phyloP scores from a whole-genome alignment of 2,329 filamentous ascomycete genomes.

The Monilinia laxa region DNA sequence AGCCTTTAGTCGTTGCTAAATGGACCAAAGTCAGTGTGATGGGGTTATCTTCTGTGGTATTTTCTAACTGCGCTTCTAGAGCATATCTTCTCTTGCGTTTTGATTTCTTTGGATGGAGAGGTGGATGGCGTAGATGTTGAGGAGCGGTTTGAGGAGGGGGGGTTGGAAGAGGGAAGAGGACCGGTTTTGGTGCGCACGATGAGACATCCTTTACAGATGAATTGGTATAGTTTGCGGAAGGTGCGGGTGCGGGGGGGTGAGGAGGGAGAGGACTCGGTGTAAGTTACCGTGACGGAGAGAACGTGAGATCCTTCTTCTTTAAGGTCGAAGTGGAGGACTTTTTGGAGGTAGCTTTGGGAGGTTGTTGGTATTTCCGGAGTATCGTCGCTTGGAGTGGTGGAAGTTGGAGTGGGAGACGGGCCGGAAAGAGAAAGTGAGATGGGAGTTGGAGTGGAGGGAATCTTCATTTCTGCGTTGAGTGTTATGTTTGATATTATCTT shows the following conservation, averaged over 20 bases:
- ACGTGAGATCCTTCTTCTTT: slow-evolving; percentile 95
- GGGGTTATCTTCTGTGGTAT: slow-evolving; percentile 73
- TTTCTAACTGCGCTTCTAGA: slow-evolving; percentile 93
- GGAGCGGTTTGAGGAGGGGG: slow-evolving; percentile 29
- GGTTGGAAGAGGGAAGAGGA: slow-evolving; percentile 44
- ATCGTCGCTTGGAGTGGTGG: slow-evolving; percentile 2
- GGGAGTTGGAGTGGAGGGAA: slow-evolving; percentile 61
- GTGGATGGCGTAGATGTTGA: slow-evolving; percentile 5
- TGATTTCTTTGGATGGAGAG: not conserved
- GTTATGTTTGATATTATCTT: slow-evolving; percentile 68
- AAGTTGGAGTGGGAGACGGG: not conserved
- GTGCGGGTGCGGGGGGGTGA: slow-evolving; percentile 56
- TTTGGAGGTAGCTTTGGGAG: slow-evolving; percentile 56
- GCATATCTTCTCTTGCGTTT: slow-evolving; percentile 56
- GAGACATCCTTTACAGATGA: slow-evolving; percentile 85
- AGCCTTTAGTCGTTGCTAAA: slow-evolving; percentile 53
- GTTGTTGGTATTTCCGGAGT: not conserved
- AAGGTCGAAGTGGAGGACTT: slow-evolving; percentile 79
- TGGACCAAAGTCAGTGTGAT: slow-evolving; percentile 72
- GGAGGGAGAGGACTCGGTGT: slow-evolving; percentile 77
- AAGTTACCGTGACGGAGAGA: slow-evolving; percentile 87
- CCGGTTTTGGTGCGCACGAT: slow-evolving; percentile 87
- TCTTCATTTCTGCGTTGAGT: slow-evolving; percentile 94
- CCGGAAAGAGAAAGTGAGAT: slow-evolving; percentile 61
- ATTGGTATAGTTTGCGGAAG: slow-evolving; percentile 95